Evolutionary conservation across 2,329 filamentous ascomycete species (phyloP).

Genomic region (Penicillium concentricum): DNA sequence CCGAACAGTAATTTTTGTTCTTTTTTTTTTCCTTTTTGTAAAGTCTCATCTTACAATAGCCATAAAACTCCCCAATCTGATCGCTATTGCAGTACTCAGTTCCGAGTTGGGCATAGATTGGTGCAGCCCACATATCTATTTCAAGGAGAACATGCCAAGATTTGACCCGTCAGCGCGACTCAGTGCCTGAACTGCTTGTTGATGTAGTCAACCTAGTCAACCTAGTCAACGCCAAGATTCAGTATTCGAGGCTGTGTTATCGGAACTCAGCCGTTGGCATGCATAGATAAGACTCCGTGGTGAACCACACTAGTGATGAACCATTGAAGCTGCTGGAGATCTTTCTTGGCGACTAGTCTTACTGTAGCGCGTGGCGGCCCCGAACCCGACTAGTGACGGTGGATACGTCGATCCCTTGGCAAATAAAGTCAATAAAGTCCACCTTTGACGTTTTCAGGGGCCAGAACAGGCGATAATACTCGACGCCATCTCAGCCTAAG

Average conservation of each 20-base stretch:
- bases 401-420: constrained; percentile 21
- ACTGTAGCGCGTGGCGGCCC: constrained; percentile 1
- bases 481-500: background rate
- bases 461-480: constrained; percentile 1
- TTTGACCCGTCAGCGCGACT: background rate
- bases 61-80: background rate
- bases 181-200: background rate
- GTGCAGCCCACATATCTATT: background rate
- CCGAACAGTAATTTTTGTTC: background rate
- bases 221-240: background rate
- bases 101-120: background rate
- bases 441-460: constrained; percentile 6
- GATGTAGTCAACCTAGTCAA: background rate
- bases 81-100: background rate
- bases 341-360: constrained; percentile 14
- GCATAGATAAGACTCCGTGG: constrained; percentile 4
- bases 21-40: no score
- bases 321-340: constrained; percentile 13
- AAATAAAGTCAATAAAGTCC: constrained; percentile 13
- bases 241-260: constrained; percentile 18
- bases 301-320: constrained; percentile 3
- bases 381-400: constrained; percentile 11
- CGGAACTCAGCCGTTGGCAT: background rate
- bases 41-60: background rate
- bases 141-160: constrained; percentile 1